Conservation (phyloP, 352 stramenopile genomes). For the Phytophthora europaea region DNA sequence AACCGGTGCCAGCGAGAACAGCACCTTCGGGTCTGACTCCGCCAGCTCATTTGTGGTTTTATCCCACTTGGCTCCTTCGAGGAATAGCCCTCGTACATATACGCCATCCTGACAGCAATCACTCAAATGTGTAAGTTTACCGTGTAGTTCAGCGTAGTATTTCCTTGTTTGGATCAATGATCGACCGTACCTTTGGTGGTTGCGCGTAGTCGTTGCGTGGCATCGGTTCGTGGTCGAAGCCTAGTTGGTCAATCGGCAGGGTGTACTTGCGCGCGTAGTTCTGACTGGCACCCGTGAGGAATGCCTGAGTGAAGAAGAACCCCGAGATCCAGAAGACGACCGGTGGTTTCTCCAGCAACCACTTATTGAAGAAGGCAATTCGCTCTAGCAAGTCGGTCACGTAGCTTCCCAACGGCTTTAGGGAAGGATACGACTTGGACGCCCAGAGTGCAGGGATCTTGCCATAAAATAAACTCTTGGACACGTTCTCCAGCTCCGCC, state of each 20-base stretch:
- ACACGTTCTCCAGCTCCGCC: constrained; percentile 93
- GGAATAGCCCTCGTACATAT: constrained; percentile 89
- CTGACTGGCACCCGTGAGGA: constrained; percentile 95
- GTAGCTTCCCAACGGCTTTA: constrained; percentile 94
- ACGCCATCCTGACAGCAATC: constrained; percentile 75
- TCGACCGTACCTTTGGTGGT: constrained; percentile 62
- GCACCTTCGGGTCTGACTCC: constrained; percentile 90
- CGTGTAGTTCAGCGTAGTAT: background rate
- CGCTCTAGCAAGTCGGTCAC: constrained; percentile 93
- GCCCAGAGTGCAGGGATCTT: constrained; percentile 94
- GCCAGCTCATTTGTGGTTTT: constrained; percentile 71
- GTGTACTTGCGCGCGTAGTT: constrained; percentile 95
- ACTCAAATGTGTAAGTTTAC: constrained; percentile 9
- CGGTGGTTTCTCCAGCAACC: constrained; percentile 90
- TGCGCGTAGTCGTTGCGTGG: constrained; percentile 77
- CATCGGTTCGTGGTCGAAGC: constrained; percentile 87
- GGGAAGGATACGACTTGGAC: constrained; percentile 92
- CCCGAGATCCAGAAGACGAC: constrained; percentile 95
- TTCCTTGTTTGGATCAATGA: background rate
- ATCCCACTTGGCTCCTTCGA: constrained; percentile 92
- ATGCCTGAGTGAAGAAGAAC: constrained; percentile 98
- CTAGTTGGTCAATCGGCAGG: constrained; percentile 92
- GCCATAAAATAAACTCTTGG: constrained; percentile 92
- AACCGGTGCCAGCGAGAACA: constrained; percentile 88
- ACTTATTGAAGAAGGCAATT: constrained; percentile 92